A percentile compares a stretch with the other conserved stretches of the same genome.
These are phyloP conservation scores for Papiliotrema nemorosa DNA, from an alignment of 1,284 basidiomycete species.

Conservation along the genomic window DNA sequence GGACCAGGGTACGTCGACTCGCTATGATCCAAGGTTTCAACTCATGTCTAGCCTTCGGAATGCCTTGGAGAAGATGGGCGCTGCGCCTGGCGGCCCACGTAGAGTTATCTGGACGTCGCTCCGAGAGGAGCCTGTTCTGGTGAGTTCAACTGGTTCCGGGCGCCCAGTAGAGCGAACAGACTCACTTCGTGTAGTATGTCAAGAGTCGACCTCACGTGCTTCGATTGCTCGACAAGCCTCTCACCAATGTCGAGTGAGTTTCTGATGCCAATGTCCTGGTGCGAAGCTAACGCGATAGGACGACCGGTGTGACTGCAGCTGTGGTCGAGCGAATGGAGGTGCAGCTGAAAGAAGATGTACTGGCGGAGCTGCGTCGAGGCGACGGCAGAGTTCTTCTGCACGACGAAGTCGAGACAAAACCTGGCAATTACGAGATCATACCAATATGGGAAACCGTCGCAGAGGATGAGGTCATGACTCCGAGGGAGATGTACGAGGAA, in stretches of 20 bases:
- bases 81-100: conserved; percentile 67
- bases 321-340: conserved; percentile 93
- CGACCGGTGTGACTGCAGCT: conserved; percentile 87
- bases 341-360: conserved; percentile 82
- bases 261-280: background rate
- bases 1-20: conserved; percentile 23
- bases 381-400: conserved; percentile 83
- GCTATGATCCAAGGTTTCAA: background rate
- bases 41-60: conserved; percentile 62
- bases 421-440: conserved; percentile 82
- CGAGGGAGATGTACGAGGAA: conserved; percentile 58
- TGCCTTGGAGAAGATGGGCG: conserved; percentile 76
- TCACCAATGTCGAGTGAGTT: conserved; percentile 86
- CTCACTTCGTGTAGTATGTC: too few relatives aligned
- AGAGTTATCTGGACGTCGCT: conserved; percentile 85
- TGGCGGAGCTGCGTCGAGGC: conserved; percentile 71
- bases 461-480: conserved; percentile 88
- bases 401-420: conserved; percentile 91
- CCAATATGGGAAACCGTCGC: conserved; percentile 80
- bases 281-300: conserved; percentile 54
- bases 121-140: conserved; percentile 90
- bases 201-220: conserved; percentile 76
- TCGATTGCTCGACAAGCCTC: conserved; percentile 79
- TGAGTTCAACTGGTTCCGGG: too few relatives aligned
- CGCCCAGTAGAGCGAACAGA: too few relatives aligned